Evolutionary conservation across 2,329 filamentous ascomycete genomes (phyloP).

Genomic region (Purpureocillium lavendulum): DNA sequence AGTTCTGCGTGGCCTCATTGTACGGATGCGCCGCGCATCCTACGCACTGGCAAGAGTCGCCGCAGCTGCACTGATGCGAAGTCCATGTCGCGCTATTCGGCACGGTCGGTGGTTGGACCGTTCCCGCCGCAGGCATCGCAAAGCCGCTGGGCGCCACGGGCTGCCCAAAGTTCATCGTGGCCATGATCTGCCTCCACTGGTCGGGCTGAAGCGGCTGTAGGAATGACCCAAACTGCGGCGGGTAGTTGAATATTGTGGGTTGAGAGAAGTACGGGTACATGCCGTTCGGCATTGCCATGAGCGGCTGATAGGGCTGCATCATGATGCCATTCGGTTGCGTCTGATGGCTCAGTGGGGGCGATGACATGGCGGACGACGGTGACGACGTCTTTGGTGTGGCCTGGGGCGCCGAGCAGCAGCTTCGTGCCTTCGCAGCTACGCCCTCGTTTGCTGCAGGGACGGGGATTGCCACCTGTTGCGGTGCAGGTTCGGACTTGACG

Average conservation of each 20-base stretch:
- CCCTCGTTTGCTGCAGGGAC: slow-evolving; percentile 10
- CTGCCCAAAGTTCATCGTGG: slow-evolving; percentile 28
- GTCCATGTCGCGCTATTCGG: slow-evolving; percentile 19
- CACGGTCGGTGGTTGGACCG: slow-evolving; percentile 12
- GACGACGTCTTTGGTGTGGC: slow-evolving; percentile 1
- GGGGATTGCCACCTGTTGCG: slow-evolving; percentile 6
- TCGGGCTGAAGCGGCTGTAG: slow-evolving; percentile 46
- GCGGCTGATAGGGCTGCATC: slow-evolving; percentile 26
- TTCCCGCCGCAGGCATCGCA: slow-evolving; percentile 12
- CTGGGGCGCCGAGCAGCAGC: slow-evolving; percentile 20
- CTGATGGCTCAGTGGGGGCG: too few relatives aligned
- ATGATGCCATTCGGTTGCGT: slow-evolving; percentile 16
- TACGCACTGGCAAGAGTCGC: slow-evolving; percentile 57
- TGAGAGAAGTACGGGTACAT: slow-evolving; percentile 33
- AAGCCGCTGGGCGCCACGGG: slow-evolving; percentile 18
- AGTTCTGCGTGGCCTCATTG: slow-evolving; percentile 51
- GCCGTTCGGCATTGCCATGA: slow-evolving; percentile 27
- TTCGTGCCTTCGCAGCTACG: slow-evolving; percentile 13
- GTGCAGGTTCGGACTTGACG: slow-evolving; percentile 1
- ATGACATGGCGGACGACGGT: slow-evolving; percentile 3
- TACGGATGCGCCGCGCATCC: slow-evolving; percentile 62
- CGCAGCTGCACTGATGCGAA: slow-evolving; percentile 49
- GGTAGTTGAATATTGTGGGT: slow-evolving; percentile 42
- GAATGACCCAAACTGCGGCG: slow-evolving; percentile 45
- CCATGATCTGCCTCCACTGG: slow-evolving; percentile 42